These are phyloP conservation scores for Porpolomopsis calyptriformis DNA, from an alignment of 768 basidiomycete species.

Conservation along the genomic window DNA sequence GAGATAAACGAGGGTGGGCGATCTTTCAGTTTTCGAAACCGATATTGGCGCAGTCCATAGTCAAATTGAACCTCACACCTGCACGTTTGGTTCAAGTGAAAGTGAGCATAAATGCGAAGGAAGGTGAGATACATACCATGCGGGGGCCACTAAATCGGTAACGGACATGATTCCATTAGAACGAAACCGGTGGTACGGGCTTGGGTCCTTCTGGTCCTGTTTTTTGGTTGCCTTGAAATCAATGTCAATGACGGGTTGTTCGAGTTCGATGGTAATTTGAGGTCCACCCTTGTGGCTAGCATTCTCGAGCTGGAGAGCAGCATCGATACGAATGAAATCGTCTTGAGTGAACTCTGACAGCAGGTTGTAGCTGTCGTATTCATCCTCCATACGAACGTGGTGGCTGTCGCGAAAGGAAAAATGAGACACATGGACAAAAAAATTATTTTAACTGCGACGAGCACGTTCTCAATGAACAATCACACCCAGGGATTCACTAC, in stretches of 20 bases:
- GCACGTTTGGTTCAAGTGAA: not conserved
- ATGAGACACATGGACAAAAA: no score
- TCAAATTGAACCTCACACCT: constrained; percentile 81
- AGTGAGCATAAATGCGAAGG: not conserved
- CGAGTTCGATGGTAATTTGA: constrained; percentile 26
- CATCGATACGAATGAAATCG: constrained; percentile 44
- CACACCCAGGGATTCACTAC: no score
- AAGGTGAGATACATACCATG: constrained; percentile 38
- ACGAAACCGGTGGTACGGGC: constrained; percentile 38
- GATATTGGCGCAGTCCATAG: constrained; percentile 55
- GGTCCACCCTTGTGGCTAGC: constrained; percentile 19
- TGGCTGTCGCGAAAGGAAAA: no score
- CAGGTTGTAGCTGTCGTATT: constrained; percentile 36
- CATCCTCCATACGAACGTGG: not conserved
- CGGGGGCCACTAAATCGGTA: constrained; percentile 48
- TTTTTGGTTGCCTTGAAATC: not conserved
- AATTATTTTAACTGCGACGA: no score
- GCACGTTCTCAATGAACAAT: no score
- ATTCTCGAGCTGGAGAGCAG: constrained; percentile 15
- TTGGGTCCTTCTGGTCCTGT: constrained; percentile 5
- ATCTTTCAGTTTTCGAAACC: constrained; percentile 34
- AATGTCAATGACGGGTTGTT: constrained; percentile 7
- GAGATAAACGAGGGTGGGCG: constrained; percentile 51
- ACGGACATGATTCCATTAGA: constrained; percentile 41
- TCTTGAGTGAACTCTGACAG: constrained; percentile 47